Conservation (phyloP, 495 filamentous ascomycete genomes). For the Neurospora sp. region DNA sequence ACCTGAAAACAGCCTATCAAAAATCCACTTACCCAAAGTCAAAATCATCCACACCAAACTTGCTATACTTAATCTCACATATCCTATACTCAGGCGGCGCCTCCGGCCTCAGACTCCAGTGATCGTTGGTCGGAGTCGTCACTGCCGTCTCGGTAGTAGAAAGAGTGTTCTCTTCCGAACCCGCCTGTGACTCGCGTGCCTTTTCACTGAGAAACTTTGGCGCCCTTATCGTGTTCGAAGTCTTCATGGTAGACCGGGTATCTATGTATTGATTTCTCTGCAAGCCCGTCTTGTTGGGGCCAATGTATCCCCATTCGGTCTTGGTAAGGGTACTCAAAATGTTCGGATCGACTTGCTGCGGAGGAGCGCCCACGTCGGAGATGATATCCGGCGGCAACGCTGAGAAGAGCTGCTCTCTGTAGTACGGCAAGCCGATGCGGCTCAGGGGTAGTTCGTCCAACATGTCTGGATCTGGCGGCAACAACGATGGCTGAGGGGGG, state of each 20-base stretch:
- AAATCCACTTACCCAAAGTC: slow-evolving; percentile 92
- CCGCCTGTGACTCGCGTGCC: slow-evolving; percentile 54
- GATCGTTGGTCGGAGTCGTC: slow-evolving; percentile 47
- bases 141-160: slow-evolving; percentile 52
- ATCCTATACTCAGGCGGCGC: slow-evolving; percentile 80
- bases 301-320: slow-evolving; percentile 62
- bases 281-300: slow-evolving; percentile 62
- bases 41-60: slow-evolving; percentile 95
- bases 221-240: slow-evolving; percentile 42
- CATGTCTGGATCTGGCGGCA: slow-evolving; percentile 50
- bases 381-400: slow-evolving; percentile 77
- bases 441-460: slow-evolving; percentile 48
- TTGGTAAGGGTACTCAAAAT: slow-evolving; percentile 57
- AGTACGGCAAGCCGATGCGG: slow-evolving; percentile 84
- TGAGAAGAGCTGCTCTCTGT: slow-evolving; percentile 76
- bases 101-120: slow-evolving; percentile 55
- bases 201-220: slow-evolving; percentile 94
- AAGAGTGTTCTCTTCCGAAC: slow-evolving; percentile 37
- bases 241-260: slow-evolving; percentile 51
- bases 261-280: slow-evolving; percentile 78
- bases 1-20: not conserved
- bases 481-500: slow-evolving; percentile 31
- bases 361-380: slow-evolving; percentile 76
- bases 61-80: slow-evolving; percentile 94
- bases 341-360: slow-evolving; percentile 63